Evolutionary conservation across 805 yeast genomes (phyloP).

Genomic region (Candida ovalis): DNA sequence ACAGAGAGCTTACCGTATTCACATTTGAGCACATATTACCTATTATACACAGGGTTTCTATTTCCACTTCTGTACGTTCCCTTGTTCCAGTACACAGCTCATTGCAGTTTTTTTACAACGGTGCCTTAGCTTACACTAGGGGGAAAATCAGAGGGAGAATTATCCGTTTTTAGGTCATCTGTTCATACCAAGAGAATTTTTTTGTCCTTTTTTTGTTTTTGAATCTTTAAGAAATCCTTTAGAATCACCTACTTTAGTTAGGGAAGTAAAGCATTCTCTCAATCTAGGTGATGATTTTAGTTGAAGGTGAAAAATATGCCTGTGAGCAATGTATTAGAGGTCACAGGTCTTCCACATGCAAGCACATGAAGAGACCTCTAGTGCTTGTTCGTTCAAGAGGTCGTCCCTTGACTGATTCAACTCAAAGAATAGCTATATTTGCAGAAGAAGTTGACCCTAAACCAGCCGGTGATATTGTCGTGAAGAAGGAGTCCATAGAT

Average conservation of each 20-base stretch:
- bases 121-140: too few species aligned
- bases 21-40: too few species aligned
- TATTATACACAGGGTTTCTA: too few species aligned
- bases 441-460: slow-evolving; percentile 34
- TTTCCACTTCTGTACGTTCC: too few species aligned
- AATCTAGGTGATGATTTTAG: slow-evolving; percentile 57
- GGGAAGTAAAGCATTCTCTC: background rate
- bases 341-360: slow-evolving; percentile 84
- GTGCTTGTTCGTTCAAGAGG: slow-evolving; percentile 90
- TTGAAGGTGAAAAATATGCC: slow-evolving; percentile 76
- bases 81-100: too few species aligned
- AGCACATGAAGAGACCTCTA: slow-evolving; percentile 73
- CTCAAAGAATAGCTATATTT: slow-evolving; percentile 56
- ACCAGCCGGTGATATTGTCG: background rate
- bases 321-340: slow-evolving; percentile 89
- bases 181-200: background rate
- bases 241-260: background rate
- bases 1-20: too few species aligned
- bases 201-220: too few species aligned
- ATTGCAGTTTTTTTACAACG: too few species aligned
- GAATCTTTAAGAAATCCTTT: too few species aligned
- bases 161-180: too few species aligned
- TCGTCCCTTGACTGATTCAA: slow-evolving; percentile 63
- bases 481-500: background rate
- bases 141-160: too few species aligned